These are phyloP conservation scores for Phytophthora kernoviae DNA, from an alignment of 352 stramenopile genomes.

Conservation along the genomic window DNA sequence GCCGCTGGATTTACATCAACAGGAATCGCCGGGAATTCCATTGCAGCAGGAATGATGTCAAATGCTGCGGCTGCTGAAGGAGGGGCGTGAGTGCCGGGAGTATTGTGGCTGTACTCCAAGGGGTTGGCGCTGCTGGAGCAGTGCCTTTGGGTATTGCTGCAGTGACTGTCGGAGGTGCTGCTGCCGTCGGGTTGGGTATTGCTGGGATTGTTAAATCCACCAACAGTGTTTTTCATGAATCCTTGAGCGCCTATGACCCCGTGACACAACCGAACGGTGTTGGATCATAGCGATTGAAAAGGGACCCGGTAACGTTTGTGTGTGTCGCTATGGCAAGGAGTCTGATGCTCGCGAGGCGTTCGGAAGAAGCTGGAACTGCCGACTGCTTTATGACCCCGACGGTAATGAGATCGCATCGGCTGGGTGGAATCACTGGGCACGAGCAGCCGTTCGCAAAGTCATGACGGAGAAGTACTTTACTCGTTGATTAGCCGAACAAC, in stretches of 20 bases:
- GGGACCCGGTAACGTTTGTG: slow-evolving; percentile 20
- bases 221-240: slow-evolving; percentile 6
- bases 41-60: not conserved
- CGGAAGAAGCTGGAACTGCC: slow-evolving; percentile 20
- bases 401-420: slow-evolving; percentile 12
- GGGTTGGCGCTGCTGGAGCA: not conserved
- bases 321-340: slow-evolving; percentile 21
- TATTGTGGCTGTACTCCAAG: not conserved
- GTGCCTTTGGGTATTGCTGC: slow-evolving; percentile 6
- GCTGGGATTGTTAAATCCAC: slow-evolving; percentile 1
- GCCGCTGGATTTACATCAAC: not conserved
- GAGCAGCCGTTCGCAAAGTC: slow-evolving; percentile 24
- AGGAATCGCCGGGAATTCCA: not conserved
- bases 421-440: slow-evolving; percentile 18
- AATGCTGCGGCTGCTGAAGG: not conserved
- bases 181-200: not conserved
- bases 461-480: slow-evolving; percentile 22
- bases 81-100: not conserved
- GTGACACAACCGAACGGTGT: not conserved
- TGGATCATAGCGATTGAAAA: slow-evolving; percentile 30
- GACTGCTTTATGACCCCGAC: slow-evolving; percentile 21
- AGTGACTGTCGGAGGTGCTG: slow-evolving; percentile 2
- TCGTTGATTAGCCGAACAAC: not conserved
- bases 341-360: slow-evolving; percentile 14
- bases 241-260: slow-evolving; percentile 16